Conservation (phyloP, 768 basidiomycete species). For the Lactifluus rugatus region DNA sequence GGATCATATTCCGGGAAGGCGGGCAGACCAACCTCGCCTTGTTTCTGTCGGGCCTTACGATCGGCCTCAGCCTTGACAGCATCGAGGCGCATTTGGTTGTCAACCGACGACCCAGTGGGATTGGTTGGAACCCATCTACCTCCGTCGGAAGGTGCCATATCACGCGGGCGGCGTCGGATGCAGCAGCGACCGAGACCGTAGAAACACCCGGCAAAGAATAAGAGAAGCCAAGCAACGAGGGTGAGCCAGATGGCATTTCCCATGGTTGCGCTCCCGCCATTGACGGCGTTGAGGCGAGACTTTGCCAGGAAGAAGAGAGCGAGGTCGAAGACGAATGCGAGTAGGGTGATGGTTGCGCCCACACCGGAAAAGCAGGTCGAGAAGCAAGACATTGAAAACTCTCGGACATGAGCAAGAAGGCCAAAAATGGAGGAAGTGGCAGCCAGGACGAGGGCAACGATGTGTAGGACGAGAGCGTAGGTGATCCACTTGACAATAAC, state of each 20-base stretch:
- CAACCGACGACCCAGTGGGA: slow-evolving; percentile 30
- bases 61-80: slow-evolving; percentile 83
- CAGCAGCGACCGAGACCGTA: slow-evolving; percentile 81
- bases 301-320: slow-evolving; percentile 86
- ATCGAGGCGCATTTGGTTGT: slow-evolving; percentile 67
- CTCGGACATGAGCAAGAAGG: slow-evolving; percentile 77
- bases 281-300: slow-evolving; percentile 63
- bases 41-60: slow-evolving; percentile 58
- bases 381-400: slow-evolving; percentile 78
- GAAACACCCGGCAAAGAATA: slow-evolving; percentile 89
- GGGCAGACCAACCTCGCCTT: slow-evolving; percentile 58
- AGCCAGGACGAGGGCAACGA: slow-evolving; percentile 72
- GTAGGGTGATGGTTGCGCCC: slow-evolving; percentile 64
- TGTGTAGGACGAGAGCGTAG: slow-evolving; percentile 84
- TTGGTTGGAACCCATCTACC: slow-evolving; percentile 12
- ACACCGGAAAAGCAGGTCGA: slow-evolving; percentile 75
- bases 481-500: slow-evolving; percentile 93
- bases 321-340: slow-evolving; percentile 91
- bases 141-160: slow-evolving; percentile 25
- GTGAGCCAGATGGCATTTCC: slow-evolving; percentile 92
- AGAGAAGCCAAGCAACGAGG: slow-evolving; percentile 71
- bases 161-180: slow-evolving; percentile 44
- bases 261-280: slow-evolving; percentile 66
- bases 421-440: slow-evolving; percentile 70
- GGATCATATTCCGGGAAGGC: slow-evolving; percentile 59